Percentiles rank a stretch among this genome's conserved stretches.
Conservation (phyloP, 225 moss, liverwort and hornwort species). For the Marchantia polymorpha region DNA sequence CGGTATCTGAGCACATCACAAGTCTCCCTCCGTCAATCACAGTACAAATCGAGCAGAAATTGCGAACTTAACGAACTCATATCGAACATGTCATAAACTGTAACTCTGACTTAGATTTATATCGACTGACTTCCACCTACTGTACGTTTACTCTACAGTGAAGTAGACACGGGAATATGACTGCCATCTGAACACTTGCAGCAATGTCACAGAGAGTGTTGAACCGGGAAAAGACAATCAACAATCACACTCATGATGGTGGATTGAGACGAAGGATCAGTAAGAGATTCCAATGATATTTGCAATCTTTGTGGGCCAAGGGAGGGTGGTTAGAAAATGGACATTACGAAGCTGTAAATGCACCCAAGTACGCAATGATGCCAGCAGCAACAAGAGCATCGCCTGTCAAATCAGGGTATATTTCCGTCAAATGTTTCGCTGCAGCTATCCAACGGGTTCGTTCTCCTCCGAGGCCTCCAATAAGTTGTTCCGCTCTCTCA, state of each 20-base stretch:
- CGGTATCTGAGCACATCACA: constrained; percentile 51
- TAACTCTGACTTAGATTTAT: not conserved
- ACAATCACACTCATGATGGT: no score
- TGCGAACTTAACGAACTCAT: no score
- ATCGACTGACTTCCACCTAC: not conserved
- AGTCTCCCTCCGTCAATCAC: not conserved
- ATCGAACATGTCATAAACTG: no score
- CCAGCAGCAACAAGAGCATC: constrained; percentile 78
- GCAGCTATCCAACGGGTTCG: constrained; percentile 68
- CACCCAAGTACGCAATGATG: constrained; percentile 84
- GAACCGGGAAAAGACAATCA: no score
- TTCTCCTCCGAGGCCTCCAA: constrained; percentile 90
- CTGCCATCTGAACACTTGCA: no score
- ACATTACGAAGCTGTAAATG: constrained; percentile 68
- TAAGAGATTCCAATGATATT: not conserved
- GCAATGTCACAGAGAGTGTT: no score
- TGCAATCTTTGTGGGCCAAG: not conserved
- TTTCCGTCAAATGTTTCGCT: constrained; percentile 64
- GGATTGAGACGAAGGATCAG: no score
- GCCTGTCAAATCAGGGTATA: constrained; percentile 71
- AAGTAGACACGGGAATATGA: no score
- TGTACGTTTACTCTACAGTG: no score
- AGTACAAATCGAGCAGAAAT: no score
- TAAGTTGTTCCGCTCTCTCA: constrained; percentile 79
- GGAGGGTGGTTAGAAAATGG: not conserved